Base-by-base conservation (phyloP, 345 rosid genomes). In the Heritiera littoralis region DNA sequence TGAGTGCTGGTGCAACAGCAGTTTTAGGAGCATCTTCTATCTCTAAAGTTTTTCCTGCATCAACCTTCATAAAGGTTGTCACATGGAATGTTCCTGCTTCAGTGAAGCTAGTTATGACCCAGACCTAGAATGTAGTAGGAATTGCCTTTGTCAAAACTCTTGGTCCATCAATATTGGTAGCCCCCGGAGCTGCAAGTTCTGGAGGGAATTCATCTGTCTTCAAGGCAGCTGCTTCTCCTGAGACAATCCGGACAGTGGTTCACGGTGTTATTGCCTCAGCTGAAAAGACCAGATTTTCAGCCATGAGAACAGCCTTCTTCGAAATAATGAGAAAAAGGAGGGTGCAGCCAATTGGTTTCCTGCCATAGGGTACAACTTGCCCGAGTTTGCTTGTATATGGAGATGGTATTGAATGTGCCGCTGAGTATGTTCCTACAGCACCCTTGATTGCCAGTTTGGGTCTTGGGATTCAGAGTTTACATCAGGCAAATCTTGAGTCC, bases 1-100 rank as follows among this genome's bases (percentile, higher is more conserved):
- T 94, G 77, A 94, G 99, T 81, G 98, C 98, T 1, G 97, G 99
- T 72, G 99, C 98, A 30, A 87, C 97, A 12, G 95, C 97, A 40
- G 85, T 89, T 65, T 76, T 93, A 75, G 97, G 98, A 76, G 94
- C 87, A 77, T 90, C 99, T 49, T 94, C 98, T 46, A 74, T 96
- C 67, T 82, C 97, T 43, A 94, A 96, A 84, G 90, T 83, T 64
- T 84, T 91, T 72, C 88, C 94, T 40, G 91, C 89, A 76, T 96
- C 99, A 63, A 89, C 97, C 66, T 59, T 92, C 64, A 73, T 89
- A 80, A 96, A 96, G 89, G 78, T 85, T 61, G 46, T 83, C 58
- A 87, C 94, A 51, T 85, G 79, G 38, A 93, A 95, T 75, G 79
- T 83, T 43, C 95, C 98, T 52, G 79, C 89, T 71, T 87, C 97